Percentiles rank a stretch among this genome's conserved stretches.
Conservation (phyloP, 495 filamentous ascomycete genomes). For the Articulospora tetracladia region DNA sequence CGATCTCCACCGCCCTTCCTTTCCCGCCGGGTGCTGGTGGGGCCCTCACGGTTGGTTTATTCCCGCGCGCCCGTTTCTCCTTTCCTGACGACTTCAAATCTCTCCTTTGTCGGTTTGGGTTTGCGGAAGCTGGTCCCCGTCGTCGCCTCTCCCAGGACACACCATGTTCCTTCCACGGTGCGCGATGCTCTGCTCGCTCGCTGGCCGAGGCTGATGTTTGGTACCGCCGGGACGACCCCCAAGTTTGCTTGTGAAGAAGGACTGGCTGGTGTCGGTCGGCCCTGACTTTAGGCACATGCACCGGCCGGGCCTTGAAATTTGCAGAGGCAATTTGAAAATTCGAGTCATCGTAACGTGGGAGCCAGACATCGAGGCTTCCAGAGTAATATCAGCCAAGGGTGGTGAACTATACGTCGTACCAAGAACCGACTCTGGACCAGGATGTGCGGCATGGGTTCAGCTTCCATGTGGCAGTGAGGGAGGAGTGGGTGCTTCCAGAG, state of each 20-base stretch:
- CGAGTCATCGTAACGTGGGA: not conserved
- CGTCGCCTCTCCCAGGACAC: not conserved
- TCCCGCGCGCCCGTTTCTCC: not conserved
- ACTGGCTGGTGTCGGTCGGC: not conserved
- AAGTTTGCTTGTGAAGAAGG: too few species aligned
- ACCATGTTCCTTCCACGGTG: too few species aligned
- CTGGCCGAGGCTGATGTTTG: too few species aligned
- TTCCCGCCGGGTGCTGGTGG: not conserved
- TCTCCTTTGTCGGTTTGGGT: slow-evolving; percentile 3
- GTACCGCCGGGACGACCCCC: too few species aligned
- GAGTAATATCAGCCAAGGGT: not conserved
- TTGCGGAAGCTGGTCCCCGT: slow-evolving; percentile 10
- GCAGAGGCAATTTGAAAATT: not conserved
- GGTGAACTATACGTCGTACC: not conserved
- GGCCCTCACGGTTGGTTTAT: not conserved
- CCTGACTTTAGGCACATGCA: not conserved
- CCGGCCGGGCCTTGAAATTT: not conserved
- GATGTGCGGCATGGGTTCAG: not conserved
- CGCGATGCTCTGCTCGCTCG: too few species aligned
- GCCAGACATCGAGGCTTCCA: not conserved
- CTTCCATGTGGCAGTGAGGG: not conserved
- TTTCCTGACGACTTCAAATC: not conserved
- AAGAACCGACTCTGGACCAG: not conserved
- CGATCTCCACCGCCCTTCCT: not conserved
- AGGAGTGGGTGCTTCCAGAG: not conserved